A percentile compares a stretch with the other conserved stretches of the same genome.
Conservation (phyloP, 202 grass and related monocot species). For the Zizania palustris region DNA sequence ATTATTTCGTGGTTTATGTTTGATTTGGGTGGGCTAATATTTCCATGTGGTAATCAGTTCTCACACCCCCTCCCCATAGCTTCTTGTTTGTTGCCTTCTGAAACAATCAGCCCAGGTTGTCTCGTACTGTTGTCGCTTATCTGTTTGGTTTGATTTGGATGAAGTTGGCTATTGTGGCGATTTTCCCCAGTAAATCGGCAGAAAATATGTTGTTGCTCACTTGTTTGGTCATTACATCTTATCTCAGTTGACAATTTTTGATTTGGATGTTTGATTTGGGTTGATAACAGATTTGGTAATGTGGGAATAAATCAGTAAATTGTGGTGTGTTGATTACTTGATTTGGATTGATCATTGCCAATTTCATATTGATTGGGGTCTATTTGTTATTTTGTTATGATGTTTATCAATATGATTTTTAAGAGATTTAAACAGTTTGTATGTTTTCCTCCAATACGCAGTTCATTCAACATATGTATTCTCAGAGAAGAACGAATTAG, state of each 20-base stretch:
- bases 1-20: background rate
- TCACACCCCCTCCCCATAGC: background rate
- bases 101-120: background rate
- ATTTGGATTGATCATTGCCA: too few relatives aligned
- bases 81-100: background rate
- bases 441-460: background rate
- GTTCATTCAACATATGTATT: background rate
- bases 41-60: background rate
- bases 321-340: too few relatives aligned
- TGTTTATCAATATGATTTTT: too few relatives aligned
- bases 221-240: background rate
- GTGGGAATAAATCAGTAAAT: background rate
- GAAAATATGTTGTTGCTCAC: background rate
- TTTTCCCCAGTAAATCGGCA: background rate
- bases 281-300: background rate
- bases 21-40: background rate
- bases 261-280: background rate
- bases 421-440: background rate
- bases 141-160: constrained; percentile 5
- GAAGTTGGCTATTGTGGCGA: background rate
- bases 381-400: too few relatives aligned
- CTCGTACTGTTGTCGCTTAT: background rate
- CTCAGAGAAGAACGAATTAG: background rate
- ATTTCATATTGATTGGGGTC: too few relatives aligned
- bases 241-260: too few relatives aligned